Base-by-base conservation (phyloP, 257 asterid species). In the Gardenia jasminoides region DNA sequence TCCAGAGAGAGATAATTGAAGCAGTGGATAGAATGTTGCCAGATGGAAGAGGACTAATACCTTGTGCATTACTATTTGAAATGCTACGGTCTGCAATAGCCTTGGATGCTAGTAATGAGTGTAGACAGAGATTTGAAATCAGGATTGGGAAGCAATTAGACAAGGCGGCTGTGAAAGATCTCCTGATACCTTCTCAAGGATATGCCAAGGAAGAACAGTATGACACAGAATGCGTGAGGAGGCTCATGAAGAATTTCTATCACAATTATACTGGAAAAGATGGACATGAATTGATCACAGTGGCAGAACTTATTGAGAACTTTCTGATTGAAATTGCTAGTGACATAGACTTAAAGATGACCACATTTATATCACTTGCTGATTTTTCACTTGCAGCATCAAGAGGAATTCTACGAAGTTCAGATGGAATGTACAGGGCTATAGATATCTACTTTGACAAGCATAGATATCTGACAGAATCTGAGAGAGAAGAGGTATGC, bases 71-170 rank as follows among this genome's bases (percentile, higher is more conserved):
- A 59, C 86, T 93, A 47, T 90, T 86, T 26, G 86, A 88, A 70
- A 79, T 92, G 91, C 92, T 93, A 22, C 85, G 78, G 43, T 79
- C 69, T 28, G 92, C 98, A 10, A 68, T 90, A 48, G 80, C 73
- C 17, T 68, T 90, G 3, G 89, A 90, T 11, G 93, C 94, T 0
- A 78, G 62, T 6, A 30, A 26, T 0, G 96, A 89, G 12, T 96
- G 98, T 87, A 88, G 75, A 64, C 65, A 71, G 4, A 86, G 87
- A 10, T 69, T 95, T 68, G 98, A 95, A 81, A 17, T 68, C 4
- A 84, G 91, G 81, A 92, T 93, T 3, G 99, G 99, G 59, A 81
- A 82, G 83, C 96, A 92, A 33, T 77, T 93, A 75, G 92, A 89
- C 0, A 79, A 71, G 54, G 97, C 93, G 19, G 67, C 86, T 0